Conservation (phyloP, 2,329 filamentous ascomycete genomes). For the Hypoxylon sp. region DNA sequence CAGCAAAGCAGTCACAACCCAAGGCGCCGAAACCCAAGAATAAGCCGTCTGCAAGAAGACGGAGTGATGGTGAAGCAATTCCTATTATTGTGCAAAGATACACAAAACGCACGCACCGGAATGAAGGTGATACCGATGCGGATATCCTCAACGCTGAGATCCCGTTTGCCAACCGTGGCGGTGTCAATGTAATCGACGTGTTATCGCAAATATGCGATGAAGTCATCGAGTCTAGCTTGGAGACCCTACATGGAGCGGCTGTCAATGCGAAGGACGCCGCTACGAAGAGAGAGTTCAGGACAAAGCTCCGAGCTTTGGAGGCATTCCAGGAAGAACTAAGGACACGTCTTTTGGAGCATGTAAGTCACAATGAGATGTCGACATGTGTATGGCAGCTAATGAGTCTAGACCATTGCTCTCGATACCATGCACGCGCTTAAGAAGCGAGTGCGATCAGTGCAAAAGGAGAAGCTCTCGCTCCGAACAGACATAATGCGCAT, state of each 20-base stretch:
- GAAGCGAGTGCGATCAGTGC: conserved; percentile 68
- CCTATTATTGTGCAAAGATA: conserved; percentile 73
- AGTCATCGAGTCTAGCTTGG: conserved; percentile 65
- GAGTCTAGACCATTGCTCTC: conserved; percentile 66
- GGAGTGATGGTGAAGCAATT: conserved; percentile 55
- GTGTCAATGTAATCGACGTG: conserved; percentile 74
- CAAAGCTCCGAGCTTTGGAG: conserved; percentile 69
- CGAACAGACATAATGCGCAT: conserved; percentile 72
- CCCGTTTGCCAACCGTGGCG: conserved; percentile 65
- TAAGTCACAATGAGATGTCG: conserved; percentile 54
- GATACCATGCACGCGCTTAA: conserved; percentile 70
- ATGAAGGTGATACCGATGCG: conserved; percentile 56
- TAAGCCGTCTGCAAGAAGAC: conserved; percentile 42
- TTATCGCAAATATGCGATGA: conserved; percentile 73
- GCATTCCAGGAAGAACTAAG: conserved; percentile 70
- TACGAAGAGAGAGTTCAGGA: conserved; percentile 66
- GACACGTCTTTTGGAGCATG: conserved; percentile 69
- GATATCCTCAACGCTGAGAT: conserved; percentile 65
- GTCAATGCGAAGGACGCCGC: conserved; percentile 60
- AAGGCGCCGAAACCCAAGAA: conserved; percentile 46
- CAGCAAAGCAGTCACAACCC: conserved; percentile 59
- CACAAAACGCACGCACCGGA: conserved; percentile 60
- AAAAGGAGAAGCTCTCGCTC: conserved; percentile 68
- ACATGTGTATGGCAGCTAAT: conserved; percentile 19
- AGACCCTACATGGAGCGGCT: conserved; percentile 60